phyloP scores from a whole-genome alignment of 2,329 filamentous ascomycete species.

The Fusarium subtropicale region DNA sequence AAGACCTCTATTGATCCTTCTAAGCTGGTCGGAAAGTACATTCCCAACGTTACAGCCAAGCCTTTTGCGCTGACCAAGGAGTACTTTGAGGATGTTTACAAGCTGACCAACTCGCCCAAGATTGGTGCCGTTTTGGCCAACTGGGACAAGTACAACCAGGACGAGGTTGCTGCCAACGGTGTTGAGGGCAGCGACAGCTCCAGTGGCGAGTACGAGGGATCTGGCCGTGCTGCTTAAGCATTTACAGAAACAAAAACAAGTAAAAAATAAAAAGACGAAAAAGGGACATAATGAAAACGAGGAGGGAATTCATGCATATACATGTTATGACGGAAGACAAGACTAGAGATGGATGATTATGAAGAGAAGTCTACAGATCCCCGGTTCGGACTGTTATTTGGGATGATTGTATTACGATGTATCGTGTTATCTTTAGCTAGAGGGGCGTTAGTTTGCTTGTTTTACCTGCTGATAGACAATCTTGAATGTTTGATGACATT shows the following conservation, averaged over 20 bases:
- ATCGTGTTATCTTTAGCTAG: slow-evolving; percentile 42
- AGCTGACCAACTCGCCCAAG: slow-evolving; percentile 84
- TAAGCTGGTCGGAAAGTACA: slow-evolving; percentile 98
- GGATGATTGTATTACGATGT: slow-evolving; percentile 46
- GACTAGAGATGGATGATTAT: slow-evolving; percentile 42
- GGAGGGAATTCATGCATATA: slow-evolving; percentile 15
- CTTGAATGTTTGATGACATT: slow-evolving; percentile 36
- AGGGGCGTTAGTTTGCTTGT: slow-evolving; percentile 41
- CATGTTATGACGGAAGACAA: slow-evolving; percentile 33
- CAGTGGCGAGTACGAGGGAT: slow-evolving; percentile 57
- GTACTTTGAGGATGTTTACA: slow-evolving; percentile 99
- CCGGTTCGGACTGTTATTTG: slow-evolving; percentile 37
- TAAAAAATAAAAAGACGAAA: neutral
- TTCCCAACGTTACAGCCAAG: slow-evolving; percentile 96
- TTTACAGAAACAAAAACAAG: slow-evolving; percentile 19
- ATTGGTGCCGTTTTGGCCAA: slow-evolving; percentile 87
- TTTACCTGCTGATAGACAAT: slow-evolving; percentile 39
- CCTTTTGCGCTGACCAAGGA: slow-evolving; percentile 97
- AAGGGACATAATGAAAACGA: slow-evolving; percentile 30
- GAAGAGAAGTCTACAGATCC: slow-evolving; percentile 41
- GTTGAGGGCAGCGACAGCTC: slow-evolving; percentile 55
- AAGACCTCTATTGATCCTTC: slow-evolving; percentile 98
- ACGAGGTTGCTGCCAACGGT: slow-evolving; percentile 55
- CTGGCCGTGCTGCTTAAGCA: slow-evolving; percentile 55
- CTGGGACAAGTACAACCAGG: slow-evolving; percentile 77